Conservation (phyloP, 805 yeast species). For the Ogataea trehaloabstinens region DNA sequence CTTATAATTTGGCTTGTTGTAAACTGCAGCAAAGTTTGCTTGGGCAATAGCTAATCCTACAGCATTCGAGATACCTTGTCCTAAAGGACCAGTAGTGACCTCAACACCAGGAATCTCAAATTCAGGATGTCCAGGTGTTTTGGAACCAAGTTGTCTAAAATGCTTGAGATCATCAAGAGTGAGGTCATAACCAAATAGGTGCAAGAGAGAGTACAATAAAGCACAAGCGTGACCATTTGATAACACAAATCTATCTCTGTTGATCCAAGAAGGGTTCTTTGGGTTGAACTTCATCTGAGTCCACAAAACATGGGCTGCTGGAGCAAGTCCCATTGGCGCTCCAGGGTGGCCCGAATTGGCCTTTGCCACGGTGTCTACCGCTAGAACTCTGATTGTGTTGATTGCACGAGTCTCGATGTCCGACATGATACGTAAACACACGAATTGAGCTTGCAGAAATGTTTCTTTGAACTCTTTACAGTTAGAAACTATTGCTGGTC, state of each 20-base stretch:
- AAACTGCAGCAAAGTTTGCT: constrained; percentile 85
- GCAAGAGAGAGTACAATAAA: constrained; percentile 78
- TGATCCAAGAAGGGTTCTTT: constrained; percentile 86
- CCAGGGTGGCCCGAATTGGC: constrained; percentile 99
- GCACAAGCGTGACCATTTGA: constrained; percentile 98
- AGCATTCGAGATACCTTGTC: constrained; percentile 96
- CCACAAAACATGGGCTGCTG: constrained; percentile 87
- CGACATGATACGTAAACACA: constrained; percentile 28
- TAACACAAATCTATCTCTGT: constrained; percentile 92
- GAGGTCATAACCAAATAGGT: constrained; percentile 79
- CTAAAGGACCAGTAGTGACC: constrained; percentile 98
- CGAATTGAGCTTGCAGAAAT: too few relatives aligned
- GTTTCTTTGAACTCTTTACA: too few relatives aligned
- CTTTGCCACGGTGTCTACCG: constrained; percentile 82
- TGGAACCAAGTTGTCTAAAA: constrained; percentile 87
- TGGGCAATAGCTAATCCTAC: constrained; percentile 97
- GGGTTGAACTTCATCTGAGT: constrained; percentile 84
- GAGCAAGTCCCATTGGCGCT: constrained; percentile 98
- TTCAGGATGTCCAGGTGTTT: constrained; percentile 98
- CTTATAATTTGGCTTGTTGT: constrained; percentile 80
- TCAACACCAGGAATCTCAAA: constrained; percentile 88
- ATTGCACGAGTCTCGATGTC: constrained; percentile 74
- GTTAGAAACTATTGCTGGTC: too few relatives aligned
- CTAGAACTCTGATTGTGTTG: constrained; percentile 82
- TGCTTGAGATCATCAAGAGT: constrained; percentile 81